Percentiles rank a stretch among this genome's conserved stretches.
Evolutionary conservation across 139 green algal genomes (phyloP).

Genomic region (Closterium sp.): DNA sequence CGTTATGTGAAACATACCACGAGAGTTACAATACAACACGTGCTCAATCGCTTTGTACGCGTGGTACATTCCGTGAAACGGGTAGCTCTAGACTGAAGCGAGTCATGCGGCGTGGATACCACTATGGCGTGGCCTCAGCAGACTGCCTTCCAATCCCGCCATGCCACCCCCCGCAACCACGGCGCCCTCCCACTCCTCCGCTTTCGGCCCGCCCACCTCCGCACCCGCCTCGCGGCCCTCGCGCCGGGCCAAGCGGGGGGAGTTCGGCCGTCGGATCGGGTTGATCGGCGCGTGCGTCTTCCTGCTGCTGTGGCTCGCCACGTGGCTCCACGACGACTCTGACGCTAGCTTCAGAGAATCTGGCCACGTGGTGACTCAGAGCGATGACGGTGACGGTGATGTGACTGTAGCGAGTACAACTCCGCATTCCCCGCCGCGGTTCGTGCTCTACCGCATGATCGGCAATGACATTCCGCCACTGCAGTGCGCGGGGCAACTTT

Average conservation of each 20-base stretch:
- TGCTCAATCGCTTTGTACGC: background rate
- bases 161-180: too few relatives aligned
- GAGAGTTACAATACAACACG: too few relatives aligned
- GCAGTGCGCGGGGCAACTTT: constrained; percentile 20
- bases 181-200: background rate
- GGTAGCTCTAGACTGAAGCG: background rate
- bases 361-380: background rate
- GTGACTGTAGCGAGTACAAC: background rate
- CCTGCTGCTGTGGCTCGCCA: background rate
- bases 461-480: constrained; percentile 32
- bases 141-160: too few relatives aligned
- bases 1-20: too few relatives aligned
- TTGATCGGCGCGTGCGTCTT: background rate
- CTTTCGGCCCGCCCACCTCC: background rate
- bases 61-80: background rate
- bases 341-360: background rate
- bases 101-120: too few relatives aligned
- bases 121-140: too few relatives aligned
- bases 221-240: background rate
- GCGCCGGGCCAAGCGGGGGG: background rate
- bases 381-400: background rate
- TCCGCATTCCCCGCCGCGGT: background rate
- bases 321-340: background rate
- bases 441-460: constrained; percentile 29
- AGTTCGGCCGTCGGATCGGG: background rate